Base-by-base conservation (phyloP, 768 basidiomycete genomes). In the Hypsizygus marmoreus region DNA sequence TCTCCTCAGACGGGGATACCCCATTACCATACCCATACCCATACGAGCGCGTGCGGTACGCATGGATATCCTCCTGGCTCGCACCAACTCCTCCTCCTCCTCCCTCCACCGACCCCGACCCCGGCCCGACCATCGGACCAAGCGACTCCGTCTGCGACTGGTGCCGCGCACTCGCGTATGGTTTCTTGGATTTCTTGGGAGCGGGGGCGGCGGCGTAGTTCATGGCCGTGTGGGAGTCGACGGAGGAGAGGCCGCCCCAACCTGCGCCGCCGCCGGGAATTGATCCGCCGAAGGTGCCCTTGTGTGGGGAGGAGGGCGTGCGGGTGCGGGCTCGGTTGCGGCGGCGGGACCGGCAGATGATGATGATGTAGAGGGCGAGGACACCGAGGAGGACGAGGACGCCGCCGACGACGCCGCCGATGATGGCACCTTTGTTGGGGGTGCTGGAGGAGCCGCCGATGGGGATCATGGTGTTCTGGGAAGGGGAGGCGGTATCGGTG, bases 401-500 rank as follows among this genome's bases (percentile, higher is more conserved):
- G 2, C 69, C 77, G 4, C 78, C 82, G 3, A 84, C 51, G 14
- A 77, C 71, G 19, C 75, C 74, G 2, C 82, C 85, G 4, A 71
- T 74, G 20, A 86, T 76, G 6, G 70, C 67, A 0, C 71, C 75
- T 1, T 64, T 61, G 29, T 74, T 73, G 6, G 56, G 49, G 12
- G 66, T 58, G 6, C 59, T 38, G 4, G 62, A 45, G 4, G 63
- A 37, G 19, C 55, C 59, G 17, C 64, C 62, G 1, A 63, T 36
- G 2, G 65, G 48, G 25, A 45, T 42, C 3, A 22, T 20, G 4
- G 37, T 43, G 16, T 53, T 19, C 2, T 50, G 42, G 14, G 57
- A 28, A 23, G 58, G 35, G 4, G 58, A 45, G 13, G 45, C 10
- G 14, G 59, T 32, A 32, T 24, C 43, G 24, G 46, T 47, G 19